Evolutionary conservation across 2,329 filamentous ascomycete genomes (phyloP), one percentile per base, ranked within the genome.

Genomic region (Eutypella sp.): DNA sequence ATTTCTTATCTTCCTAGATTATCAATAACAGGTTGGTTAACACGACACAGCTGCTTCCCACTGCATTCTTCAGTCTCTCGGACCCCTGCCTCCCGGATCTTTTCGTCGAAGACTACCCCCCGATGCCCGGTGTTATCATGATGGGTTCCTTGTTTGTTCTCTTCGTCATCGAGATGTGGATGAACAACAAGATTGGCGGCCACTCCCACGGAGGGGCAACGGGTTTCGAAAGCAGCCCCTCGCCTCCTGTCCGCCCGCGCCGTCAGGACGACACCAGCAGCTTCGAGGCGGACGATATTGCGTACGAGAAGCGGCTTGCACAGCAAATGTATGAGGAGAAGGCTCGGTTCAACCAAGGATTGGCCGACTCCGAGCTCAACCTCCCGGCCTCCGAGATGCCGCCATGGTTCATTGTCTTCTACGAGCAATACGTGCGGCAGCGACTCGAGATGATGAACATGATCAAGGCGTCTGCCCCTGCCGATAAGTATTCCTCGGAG

Each of bases 51-150:
- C 69, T 82, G 53, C 71, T 84, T 6, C 80, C 80, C 0, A 81
- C 78, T 3, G 79, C 80, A 15, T 84, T 82, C 56, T 66, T 63
- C 41, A 77, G 67, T 49, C 65, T 78, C 24, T 68, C 63, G 27
- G 66, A 78, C 51, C 74, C 73, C 13, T 78, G 80, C 55, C 74
- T 84, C 6, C 80, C 80, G 5, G 72, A 78, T 47, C 65, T 84
- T 5, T 82, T 82, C 60, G 79, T 72, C 24, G 70, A 76, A 0
- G 60, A 81, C 41, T 84, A 83, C 57, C 78, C 79, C 5, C 75
- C 81, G 22, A 70, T 84, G 57, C 78, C 80, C 2, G 80, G 80
- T 55, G 78, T 81, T 22, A 83, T 84, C 62, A 83, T 82, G 78
- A 82, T 84, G 78, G 71, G 51, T 0, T 74, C 81, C 18, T 72